A percentile compares a stretch with the other conserved stretches of the same genome.
These are phyloP conservation scores for Ostreobium quekettii DNA, from an alignment of 139 green algal species.

Conservation along the genomic window DNA sequence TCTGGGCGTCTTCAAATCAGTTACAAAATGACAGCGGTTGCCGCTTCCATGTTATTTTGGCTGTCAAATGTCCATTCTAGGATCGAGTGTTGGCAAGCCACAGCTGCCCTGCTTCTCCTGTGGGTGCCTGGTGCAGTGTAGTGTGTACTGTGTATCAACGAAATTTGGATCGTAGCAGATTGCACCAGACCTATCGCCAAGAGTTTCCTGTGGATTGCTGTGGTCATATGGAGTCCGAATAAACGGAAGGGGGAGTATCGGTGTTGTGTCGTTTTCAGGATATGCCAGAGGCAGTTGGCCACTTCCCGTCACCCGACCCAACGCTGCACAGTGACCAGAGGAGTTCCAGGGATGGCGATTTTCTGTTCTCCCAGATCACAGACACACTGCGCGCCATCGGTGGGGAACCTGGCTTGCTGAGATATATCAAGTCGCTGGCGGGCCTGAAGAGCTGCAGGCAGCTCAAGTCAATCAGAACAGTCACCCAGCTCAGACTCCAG, in stretches of 20 bases:
- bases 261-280: background rate
- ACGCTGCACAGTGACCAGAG: background rate
- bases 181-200: background rate
- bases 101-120: background rate
- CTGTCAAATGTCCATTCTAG: background rate
- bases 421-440: constrained; percentile 1
- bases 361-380: constrained; percentile 13
- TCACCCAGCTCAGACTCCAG: constrained; percentile 3
- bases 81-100: background rate
- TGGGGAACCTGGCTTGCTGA: background rate
- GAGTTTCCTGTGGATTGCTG: background rate
- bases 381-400: constrained; percentile 9
- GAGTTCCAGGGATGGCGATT: background rate
- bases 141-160: too few relatives aligned
- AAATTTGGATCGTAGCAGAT: too few relatives aligned
- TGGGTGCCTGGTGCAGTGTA: background rate
- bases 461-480: background rate
- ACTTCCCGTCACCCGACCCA: background rate
- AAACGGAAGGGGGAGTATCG: background rate
- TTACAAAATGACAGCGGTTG: background rate
- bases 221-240: background rate
- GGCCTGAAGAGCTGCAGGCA: background rate
- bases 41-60: background rate
- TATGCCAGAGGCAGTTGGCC: background rate
- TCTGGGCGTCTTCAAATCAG: background rate